A percentile compares a stretch with the other conserved stretches of the same genome.
phyloP scores from a whole-genome alignment of 164 flowering plant genomes.

The Saururus chinensis region DNA sequence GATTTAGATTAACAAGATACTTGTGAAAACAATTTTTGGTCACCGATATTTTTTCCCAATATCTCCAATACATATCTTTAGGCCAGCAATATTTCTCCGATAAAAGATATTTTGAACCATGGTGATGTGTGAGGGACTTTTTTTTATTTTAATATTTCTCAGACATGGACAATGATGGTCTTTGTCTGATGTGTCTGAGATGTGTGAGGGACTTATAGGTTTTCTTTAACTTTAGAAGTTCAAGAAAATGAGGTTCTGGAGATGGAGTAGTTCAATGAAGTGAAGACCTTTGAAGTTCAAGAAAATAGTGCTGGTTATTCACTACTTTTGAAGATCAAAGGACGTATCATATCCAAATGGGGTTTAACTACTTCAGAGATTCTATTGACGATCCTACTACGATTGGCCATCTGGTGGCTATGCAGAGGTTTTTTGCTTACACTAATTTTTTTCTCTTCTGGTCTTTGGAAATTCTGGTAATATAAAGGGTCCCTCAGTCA shows the following conservation, averaged over 20 bases:
- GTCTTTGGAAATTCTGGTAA: slow-evolving; percentile 68
- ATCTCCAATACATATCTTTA: no score
- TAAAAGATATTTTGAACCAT: no score
- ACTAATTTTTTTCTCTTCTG: slow-evolving; percentile 63
- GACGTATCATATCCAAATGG: slow-evolving; percentile 53
- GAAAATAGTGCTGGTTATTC: no score
- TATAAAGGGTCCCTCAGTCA: slow-evolving; percentile 39
- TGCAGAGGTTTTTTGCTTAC: slow-evolving; percentile 66
- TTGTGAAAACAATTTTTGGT: no score
- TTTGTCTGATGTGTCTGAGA: no score
- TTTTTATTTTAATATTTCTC: no score
- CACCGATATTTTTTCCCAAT: no score
- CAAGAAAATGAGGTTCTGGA: slow-evolving; percentile 30
- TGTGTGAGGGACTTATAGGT: slow-evolving; percentile 51
- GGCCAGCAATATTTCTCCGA: no score
- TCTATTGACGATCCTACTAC: slow-evolving; percentile 67
- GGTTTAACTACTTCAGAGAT: slow-evolving; percentile 68
- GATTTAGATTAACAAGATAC: no score
- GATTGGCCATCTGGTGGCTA: slow-evolving; percentile 69
- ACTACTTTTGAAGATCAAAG: slow-evolving; percentile 64
- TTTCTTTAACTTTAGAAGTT: slow-evolving; percentile 14
- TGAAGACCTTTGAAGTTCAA: slow-evolving; percentile 56
- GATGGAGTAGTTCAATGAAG: slow-evolving; percentile 51
- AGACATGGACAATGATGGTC: no score
- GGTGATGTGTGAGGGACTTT: no score